Evolutionary conservation across 495 filamentous ascomycete species (phyloP).

Genomic region (Penicillium soppii): DNA sequence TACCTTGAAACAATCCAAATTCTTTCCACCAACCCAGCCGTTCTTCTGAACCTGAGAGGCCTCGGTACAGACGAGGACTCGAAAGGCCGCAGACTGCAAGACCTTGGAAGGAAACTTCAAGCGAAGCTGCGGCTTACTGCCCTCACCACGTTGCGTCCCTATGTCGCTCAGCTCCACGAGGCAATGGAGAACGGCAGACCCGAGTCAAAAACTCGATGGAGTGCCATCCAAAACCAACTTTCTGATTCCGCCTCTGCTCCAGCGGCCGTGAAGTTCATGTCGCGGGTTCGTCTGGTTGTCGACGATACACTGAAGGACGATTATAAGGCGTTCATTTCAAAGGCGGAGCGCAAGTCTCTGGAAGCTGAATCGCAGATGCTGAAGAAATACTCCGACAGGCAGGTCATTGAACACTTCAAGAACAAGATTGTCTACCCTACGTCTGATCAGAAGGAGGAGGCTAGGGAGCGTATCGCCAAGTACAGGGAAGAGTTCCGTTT

Average conservation of each 20-base stretch:
- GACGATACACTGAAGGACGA: slow-evolving; percentile 30
- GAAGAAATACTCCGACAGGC: slow-evolving; percentile 32
- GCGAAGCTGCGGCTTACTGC: slow-evolving; percentile 24
- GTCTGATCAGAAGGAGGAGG: slow-evolving; percentile 18
- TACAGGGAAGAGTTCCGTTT: background rate
- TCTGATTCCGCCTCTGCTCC: slow-evolving; percentile 11
- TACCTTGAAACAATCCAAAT: slow-evolving; percentile 29
- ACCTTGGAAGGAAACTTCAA: slow-evolving; percentile 27
- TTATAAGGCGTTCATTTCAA: slow-evolving; percentile 24
- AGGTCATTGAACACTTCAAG: slow-evolving; percentile 15
- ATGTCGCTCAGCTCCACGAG: slow-evolving; percentile 27
- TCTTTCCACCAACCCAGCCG: slow-evolving; percentile 27
- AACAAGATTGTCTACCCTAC: slow-evolving; percentile 21
- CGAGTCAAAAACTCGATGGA: slow-evolving; percentile 7
- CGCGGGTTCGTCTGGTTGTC: slow-evolving; percentile 25
- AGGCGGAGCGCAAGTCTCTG: slow-evolving; percentile 24
- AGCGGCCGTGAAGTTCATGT: slow-evolving; percentile 24
- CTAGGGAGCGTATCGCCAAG: slow-evolving; percentile 9
- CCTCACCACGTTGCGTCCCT: slow-evolving; percentile 26
- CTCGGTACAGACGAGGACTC: slow-evolving; percentile 16
- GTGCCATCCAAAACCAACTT: background rate
- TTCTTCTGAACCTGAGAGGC: slow-evolving; percentile 31
- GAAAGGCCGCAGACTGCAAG: slow-evolving; percentile 13
- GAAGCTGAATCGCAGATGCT: slow-evolving; percentile 24
- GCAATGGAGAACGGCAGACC: slow-evolving; percentile 21